Evolutionary conservation across 2,329 filamentous ascomycete species (phyloP).

Genomic region (Trichoderma arundinaceum): DNA sequence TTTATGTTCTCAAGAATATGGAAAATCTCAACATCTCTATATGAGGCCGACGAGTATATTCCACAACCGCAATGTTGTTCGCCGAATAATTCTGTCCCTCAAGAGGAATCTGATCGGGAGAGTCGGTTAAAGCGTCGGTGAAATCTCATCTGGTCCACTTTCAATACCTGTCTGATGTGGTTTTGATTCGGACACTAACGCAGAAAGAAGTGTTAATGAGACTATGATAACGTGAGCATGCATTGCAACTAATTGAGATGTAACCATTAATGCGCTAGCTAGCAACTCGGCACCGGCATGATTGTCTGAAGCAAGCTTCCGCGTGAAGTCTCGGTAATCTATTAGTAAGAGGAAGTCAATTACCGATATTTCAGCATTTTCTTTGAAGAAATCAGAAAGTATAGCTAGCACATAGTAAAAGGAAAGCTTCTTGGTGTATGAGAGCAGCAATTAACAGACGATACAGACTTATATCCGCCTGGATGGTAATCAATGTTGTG

Average conservation of each 20-base stretch:
- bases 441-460: neutral
- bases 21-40: too few relatives aligned
- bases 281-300: neutral
- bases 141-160: neutral
- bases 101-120: neutral
- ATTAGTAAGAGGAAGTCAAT: neutral
- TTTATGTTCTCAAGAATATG: too few relatives aligned
- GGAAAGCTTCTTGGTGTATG: neutral
- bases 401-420: neutral
- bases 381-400: neutral
- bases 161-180: neutral
- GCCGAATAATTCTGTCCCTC: neutral
- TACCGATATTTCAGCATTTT: neutral
- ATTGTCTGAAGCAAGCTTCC: neutral
- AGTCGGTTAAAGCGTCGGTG: slow-evolving; percentile 3
- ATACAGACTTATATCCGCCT: too few relatives aligned
- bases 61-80: too few relatives aligned
- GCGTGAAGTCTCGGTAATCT: neutral
- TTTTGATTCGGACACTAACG: neutral
- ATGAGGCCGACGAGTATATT: too few relatives aligned
- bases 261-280: neutral
- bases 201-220: neutral
- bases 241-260: neutral
- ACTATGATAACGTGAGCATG: slow-evolving; percentile 6
- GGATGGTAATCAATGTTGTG: too few relatives aligned